These are phyloP conservation scores for Ophiostoma populinum DNA, from an alignment of 2,329 filamentous ascomycete species.

Conservation along the genomic window DNA sequence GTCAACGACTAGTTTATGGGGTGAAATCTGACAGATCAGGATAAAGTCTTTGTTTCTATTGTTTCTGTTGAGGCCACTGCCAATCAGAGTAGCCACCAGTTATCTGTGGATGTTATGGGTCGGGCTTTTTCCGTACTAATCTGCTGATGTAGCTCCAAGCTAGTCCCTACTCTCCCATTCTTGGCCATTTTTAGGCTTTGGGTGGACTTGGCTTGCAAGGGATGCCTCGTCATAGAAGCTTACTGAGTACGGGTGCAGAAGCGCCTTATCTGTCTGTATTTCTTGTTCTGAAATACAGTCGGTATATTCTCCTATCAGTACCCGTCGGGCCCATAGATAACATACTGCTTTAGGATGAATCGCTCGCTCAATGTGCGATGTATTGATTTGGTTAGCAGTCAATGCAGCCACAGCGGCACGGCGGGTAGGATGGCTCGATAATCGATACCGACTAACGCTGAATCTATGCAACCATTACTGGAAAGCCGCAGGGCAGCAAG, in stretches of 20 bases:
- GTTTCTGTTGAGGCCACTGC: not conserved
- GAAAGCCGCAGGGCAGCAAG: no score
- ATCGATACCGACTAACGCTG: not conserved
- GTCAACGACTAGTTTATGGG: conserved; percentile 1
- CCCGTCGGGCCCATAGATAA: not conserved
- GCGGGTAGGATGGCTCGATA: conserved; percentile 1
- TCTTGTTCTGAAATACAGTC: no score
- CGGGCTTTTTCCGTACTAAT: conserved; percentile 1
- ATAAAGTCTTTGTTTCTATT: not conserved
- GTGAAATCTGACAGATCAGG: not conserved
- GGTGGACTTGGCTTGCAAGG: not conserved
- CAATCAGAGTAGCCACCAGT: not conserved
- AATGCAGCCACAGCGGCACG: not conserved
- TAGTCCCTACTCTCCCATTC: not conserved
- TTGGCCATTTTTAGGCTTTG: conserved; percentile 1
- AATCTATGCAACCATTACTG: not conserved
- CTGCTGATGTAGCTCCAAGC: not conserved
- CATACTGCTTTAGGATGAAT: not conserved
- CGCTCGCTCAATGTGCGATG: no score
- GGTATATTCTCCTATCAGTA: not conserved
- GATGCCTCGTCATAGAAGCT: not conserved
- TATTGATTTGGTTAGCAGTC: no score
- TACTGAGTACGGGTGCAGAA: no score
- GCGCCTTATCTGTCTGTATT: no score
- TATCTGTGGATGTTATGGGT: conserved; percentile 1